Conservation (phyloP, 2,329 filamentous ascomycete genomes). For the Alternaria sp. region DNA sequence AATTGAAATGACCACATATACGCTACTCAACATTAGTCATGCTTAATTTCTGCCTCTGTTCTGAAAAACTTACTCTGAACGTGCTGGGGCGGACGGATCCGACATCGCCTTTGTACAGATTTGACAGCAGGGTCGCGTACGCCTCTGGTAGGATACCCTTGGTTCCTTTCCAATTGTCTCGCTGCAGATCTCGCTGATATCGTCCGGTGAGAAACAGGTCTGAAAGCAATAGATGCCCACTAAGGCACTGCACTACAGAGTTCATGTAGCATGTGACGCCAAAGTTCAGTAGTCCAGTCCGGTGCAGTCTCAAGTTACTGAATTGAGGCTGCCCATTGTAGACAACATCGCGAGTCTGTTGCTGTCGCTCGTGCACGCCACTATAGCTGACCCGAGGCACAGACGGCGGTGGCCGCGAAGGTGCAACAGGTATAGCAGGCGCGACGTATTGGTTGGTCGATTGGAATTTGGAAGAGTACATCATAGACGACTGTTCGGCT, state of each 20-base stretch:
- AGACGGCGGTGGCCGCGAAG: slow-evolving; percentile 66
- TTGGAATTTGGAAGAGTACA: slow-evolving; percentile 52
- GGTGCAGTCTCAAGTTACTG: slow-evolving; percentile 60
- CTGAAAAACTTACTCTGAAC: slow-evolving; percentile 49
- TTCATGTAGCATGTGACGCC: slow-evolving; percentile 92
- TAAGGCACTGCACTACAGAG: slow-evolving; percentile 83
- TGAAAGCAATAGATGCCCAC: slow-evolving; percentile 71
- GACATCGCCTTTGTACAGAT: slow-evolving; percentile 68
- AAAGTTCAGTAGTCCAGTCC: slow-evolving; percentile 81
- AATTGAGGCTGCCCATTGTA: slow-evolving; percentile 58
- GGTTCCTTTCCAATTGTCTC: slow-evolving; percentile 70
- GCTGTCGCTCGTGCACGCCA: slow-evolving; percentile 72
- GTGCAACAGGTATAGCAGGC: slow-evolving; percentile 64
- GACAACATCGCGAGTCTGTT: slow-evolving; percentile 47
- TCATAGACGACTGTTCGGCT: slow-evolving; percentile 63
- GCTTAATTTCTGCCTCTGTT: not conserved
- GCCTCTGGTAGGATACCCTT: slow-evolving; percentile 69
- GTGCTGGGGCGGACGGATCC: slow-evolving; percentile 56
- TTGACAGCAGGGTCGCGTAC: slow-evolving; percentile 68
- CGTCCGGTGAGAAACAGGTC: slow-evolving; percentile 71
- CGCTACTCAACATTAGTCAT: slow-evolving; percentile 40
- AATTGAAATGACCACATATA: slow-evolving; percentile 71
- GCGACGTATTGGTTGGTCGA: slow-evolving; percentile 59
- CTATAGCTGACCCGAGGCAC: slow-evolving; percentile 75
- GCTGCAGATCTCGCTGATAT: slow-evolving; percentile 67